These are phyloP conservation scores for Marasmius sp. DNA, from an alignment of 1,284 basidiomycete species.

Conservation along the genomic window DNA sequence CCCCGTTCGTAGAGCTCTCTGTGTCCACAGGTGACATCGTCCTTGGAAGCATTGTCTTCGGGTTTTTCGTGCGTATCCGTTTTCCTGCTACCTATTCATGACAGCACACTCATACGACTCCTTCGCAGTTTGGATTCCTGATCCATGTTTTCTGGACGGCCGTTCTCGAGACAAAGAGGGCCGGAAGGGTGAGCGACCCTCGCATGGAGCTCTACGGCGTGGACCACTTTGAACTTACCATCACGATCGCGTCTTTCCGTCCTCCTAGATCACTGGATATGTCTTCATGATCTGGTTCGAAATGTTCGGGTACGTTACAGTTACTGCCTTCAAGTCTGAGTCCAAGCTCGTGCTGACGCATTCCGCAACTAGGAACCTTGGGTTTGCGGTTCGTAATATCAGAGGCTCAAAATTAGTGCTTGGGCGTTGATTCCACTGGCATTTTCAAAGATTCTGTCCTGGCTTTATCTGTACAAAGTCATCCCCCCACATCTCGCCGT, in stretches of 20 bases:
- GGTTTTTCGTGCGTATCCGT: background rate
- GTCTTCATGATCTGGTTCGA: constrained; percentile 5
- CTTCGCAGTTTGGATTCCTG: background rate
- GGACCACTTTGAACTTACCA: background rate
- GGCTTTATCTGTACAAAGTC: background rate
- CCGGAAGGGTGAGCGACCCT: background rate
- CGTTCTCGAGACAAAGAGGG: background rate
- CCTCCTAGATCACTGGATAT: background rate
- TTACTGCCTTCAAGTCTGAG: background rate
- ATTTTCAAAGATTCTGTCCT: background rate
- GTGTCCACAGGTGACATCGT: background rate
- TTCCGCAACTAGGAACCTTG: background rate
- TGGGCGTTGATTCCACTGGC: no score
- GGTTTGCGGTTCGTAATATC: background rate
- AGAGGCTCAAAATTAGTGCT: no score
- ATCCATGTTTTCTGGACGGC: background rate
- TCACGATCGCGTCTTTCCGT: no score
- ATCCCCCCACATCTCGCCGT: background rate
- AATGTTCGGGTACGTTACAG: background rate
- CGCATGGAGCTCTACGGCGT: background rate
- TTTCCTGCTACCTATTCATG: background rate
- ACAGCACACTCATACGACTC: background rate
- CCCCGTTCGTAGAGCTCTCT: background rate
- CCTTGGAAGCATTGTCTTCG: background rate
- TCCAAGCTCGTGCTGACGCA: background rate